phyloP scores from a whole-genome alignment of 83 land plant species.

The Picea mariana region DNA sequence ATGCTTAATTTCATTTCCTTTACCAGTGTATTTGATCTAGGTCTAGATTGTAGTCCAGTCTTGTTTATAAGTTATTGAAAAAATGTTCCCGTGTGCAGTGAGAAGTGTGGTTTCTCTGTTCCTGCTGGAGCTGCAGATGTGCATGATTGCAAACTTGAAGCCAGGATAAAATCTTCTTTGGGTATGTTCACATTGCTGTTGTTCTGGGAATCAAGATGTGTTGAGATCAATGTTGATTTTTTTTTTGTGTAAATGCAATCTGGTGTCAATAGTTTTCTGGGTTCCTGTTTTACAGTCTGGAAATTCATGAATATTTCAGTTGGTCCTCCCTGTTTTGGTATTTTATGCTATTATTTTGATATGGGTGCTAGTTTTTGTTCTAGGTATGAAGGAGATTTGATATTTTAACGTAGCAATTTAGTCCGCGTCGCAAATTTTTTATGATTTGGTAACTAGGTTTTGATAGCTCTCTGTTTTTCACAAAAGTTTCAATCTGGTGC shows the following conservation, averaged over 20 bases:
- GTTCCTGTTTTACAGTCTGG: background rate
- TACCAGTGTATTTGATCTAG: background rate
- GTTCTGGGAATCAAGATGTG: background rate
- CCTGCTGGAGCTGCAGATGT: background rate
- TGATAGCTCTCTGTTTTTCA: too few species aligned
- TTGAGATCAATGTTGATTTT: background rate
- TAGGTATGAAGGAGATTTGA: background rate
- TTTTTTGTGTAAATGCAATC: background rate
- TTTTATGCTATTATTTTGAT: background rate
- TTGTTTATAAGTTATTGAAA: background rate
- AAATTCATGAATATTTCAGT: background rate
- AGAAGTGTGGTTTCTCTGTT: background rate
- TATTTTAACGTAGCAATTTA: background rate
- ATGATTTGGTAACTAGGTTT: too few species aligned
- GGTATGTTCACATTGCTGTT: background rate
- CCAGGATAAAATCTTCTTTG: background rate
- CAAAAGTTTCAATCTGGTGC: too few species aligned
- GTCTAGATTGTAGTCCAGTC: background rate
- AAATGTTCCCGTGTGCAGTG: background rate
- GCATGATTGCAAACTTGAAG: constrained; percentile 13
- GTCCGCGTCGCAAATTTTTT: too few species aligned
- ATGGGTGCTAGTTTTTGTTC: background rate
- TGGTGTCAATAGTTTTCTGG: background rate
- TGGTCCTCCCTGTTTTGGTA: background rate
- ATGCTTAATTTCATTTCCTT: background rate